Evolutionary conservation across 2,329 filamentous ascomycete genomes (phyloP).

Genomic region (Calonectria pseudoreteaudii): DNA sequence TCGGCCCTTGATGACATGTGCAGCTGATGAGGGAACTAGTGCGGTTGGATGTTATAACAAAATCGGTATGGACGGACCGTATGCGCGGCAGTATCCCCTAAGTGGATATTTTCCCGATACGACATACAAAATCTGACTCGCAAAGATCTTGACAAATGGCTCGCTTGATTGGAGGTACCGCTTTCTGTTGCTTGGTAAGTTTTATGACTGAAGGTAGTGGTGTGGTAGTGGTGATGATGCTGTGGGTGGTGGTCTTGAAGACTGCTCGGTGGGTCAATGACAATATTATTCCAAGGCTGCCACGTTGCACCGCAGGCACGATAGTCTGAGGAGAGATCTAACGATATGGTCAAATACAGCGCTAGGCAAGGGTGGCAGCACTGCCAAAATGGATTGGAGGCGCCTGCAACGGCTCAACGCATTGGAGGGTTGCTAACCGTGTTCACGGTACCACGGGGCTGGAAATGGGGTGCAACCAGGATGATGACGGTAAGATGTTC

Average conservation of each 20-base stretch:
- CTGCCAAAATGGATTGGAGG: background rate
- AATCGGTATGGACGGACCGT: constrained; percentile 41
- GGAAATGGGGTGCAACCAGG: constrained; percentile 3
- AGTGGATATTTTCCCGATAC: background rate
- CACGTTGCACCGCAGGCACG: constrained; percentile 15
- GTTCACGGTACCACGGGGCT: constrained; percentile 3
- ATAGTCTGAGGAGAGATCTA: background rate
- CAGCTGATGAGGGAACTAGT: constrained; percentile 21
- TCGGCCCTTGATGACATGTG: constrained; percentile 6
- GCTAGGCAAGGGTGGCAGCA: background rate
- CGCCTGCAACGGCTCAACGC: background rate
- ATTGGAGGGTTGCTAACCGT: background rate
- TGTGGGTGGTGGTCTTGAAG: background rate
- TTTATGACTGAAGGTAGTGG: background rate
- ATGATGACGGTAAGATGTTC: background rate
- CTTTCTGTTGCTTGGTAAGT: background rate
- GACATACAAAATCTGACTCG: constrained; percentile 10
- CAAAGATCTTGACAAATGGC: background rate
- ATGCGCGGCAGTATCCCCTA: constrained; percentile 32
- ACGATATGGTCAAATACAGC: background rate
- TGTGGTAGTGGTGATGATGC: background rate
- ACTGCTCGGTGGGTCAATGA: background rate
- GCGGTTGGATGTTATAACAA: constrained; percentile 24
- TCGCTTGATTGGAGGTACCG: background rate
- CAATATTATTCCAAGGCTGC: background rate